Percentiles rank a stretch among this genome's conserved stretches.
phyloP scores from a whole-genome alignment of 495 filamentous ascomycete genomes.

The Tuber magnatum region DNA sequence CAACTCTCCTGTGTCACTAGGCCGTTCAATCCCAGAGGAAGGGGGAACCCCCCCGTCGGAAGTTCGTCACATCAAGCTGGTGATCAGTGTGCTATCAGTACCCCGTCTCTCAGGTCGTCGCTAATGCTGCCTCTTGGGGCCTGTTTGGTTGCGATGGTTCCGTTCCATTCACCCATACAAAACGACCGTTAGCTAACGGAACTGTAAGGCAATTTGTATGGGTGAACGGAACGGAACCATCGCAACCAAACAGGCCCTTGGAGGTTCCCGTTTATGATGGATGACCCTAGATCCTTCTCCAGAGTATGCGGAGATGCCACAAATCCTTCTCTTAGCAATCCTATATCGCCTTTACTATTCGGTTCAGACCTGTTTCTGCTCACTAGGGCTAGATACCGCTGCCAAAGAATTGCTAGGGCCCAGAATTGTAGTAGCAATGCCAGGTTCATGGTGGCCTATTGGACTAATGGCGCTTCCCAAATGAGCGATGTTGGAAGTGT shows the following conservation, averaged over 20 bases:
- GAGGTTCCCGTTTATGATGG: not conserved
- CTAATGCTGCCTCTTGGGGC: too few relatives aligned
- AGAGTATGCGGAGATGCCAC: constrained; percentile 12
- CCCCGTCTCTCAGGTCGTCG: not conserved
- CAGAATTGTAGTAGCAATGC: constrained; percentile 25
- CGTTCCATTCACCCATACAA: too few relatives aligned
- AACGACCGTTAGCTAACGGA: too few relatives aligned
- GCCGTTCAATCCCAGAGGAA: not conserved
- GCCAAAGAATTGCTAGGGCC: constrained; percentile 26
- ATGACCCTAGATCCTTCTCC: constrained; percentile 12
- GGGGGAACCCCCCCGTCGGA: not conserved
- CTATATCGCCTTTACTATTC: constrained; percentile 23
- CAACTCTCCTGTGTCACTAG: not conserved
- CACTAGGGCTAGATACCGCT: constrained; percentile 22
- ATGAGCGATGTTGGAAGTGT: not conserved
- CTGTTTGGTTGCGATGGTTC: too few relatives aligned
- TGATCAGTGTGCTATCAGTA: not conserved
- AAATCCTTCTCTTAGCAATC: constrained; percentile 21
- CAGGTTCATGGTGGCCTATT: not conserved
- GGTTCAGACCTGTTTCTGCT: constrained; percentile 20
- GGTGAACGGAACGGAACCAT: too few relatives aligned
- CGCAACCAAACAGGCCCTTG: too few relatives aligned
- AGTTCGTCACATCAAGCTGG: not conserved
- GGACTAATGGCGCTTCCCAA: not conserved
- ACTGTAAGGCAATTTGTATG: too few relatives aligned